Percentiles rank a stretch among this genome's conserved stretches.
Conservation (phyloP, 371 early-diverging fungal genomes). For the Basidiobolus meristosporus region DNA sequence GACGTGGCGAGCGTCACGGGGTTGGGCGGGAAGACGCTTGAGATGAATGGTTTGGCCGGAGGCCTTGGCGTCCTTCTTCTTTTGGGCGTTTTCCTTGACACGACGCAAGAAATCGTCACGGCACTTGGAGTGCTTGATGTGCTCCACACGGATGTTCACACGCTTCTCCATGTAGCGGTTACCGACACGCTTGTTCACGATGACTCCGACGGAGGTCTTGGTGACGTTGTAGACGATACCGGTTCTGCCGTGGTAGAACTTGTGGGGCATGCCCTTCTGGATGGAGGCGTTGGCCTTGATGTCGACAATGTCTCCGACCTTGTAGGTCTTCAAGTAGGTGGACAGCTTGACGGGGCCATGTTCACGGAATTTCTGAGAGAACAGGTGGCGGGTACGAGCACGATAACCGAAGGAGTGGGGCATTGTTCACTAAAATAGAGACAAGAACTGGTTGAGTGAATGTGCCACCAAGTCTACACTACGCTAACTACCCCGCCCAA, state of each 20-base stretch:
- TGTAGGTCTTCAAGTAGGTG: constrained; percentile 94
- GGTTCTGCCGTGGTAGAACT: constrained; percentile 98
- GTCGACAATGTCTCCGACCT: constrained; percentile 98
- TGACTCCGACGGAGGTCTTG: constrained; percentile 96
- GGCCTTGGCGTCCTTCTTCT: constrained; percentile 45
- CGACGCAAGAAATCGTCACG: constrained; percentile 95
- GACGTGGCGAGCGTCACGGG: constrained; percentile 81
- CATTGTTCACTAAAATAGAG: constrained; percentile 16
- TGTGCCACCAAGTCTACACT: too few species aligned
- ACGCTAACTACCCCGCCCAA: too few species aligned
- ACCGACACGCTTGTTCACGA: constrained; percentile 95
- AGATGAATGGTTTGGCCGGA: constrained; percentile 37
- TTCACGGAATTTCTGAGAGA: constrained; percentile 92
- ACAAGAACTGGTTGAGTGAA: too few species aligned
- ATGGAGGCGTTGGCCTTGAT: constrained; percentile 93
- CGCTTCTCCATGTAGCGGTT: constrained; percentile 97
- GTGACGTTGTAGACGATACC: constrained; percentile 98
- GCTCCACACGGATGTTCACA: constrained; percentile 97
- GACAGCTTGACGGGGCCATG: constrained; percentile 85
- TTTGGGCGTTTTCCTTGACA: constrained; percentile 84
- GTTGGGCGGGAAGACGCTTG: constrained; percentile 88
- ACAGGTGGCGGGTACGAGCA: constrained; percentile 97
- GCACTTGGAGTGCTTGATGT: constrained; percentile 99
- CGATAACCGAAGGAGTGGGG: constrained; percentile 94
- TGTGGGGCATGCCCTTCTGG: constrained; percentile 99